These are phyloP conservation scores for Phytophthora podocarpi DNA, from an alignment of 352 stramenopile species.

Conservation along the genomic window DNA sequence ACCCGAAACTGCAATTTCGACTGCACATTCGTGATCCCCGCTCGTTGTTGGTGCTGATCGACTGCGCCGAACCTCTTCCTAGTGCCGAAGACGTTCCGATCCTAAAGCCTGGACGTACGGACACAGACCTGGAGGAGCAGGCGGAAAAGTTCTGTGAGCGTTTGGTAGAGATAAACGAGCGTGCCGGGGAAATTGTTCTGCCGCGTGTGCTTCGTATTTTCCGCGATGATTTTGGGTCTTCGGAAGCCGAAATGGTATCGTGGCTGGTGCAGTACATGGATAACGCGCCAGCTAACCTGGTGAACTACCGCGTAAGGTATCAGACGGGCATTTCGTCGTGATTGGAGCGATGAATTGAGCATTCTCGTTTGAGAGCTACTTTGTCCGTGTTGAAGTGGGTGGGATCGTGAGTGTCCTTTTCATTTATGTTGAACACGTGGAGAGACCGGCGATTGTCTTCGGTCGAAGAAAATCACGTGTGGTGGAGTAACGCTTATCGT, in stretches of 20 bases:
- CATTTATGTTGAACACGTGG: slow-evolving; percentile 9
- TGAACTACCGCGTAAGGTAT: slow-evolving; percentile 84
- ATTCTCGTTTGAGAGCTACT: slow-evolving; percentile 3
- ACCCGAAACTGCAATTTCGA: slow-evolving; percentile 84
- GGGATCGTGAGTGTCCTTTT: slow-evolving; percentile 1
- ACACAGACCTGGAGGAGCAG: slow-evolving; percentile 87
- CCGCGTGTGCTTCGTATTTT: slow-evolving; percentile 84
- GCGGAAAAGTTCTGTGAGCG: slow-evolving; percentile 78
- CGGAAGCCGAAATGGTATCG: slow-evolving; percentile 84
- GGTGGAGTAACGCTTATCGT: slow-evolving; percentile 23
- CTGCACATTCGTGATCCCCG: slow-evolving; percentile 87
- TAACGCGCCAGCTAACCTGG: slow-evolving; percentile 63
- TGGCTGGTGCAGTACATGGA: slow-evolving; percentile 89
- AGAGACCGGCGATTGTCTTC: not conserved
- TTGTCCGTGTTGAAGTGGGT: slow-evolving; percentile 15
- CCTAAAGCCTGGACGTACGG: slow-evolving; percentile 77
- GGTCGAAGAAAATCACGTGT: not conserved
- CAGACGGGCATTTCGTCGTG: slow-evolving; percentile 69
- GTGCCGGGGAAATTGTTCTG: slow-evolving; percentile 60
- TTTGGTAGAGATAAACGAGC: slow-evolving; percentile 66
- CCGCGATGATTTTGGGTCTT: slow-evolving; percentile 86
- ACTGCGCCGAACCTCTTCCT: slow-evolving; percentile 70
- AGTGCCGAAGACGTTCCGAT: slow-evolving; percentile 71
- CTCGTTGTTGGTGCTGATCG: slow-evolving; percentile 81
- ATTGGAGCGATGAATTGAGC: slow-evolving; percentile 24